These are phyloP conservation scores for Candida nemodendra DNA, from an alignment of 805 yeast genomes.

Conservation along the genomic window DNA sequence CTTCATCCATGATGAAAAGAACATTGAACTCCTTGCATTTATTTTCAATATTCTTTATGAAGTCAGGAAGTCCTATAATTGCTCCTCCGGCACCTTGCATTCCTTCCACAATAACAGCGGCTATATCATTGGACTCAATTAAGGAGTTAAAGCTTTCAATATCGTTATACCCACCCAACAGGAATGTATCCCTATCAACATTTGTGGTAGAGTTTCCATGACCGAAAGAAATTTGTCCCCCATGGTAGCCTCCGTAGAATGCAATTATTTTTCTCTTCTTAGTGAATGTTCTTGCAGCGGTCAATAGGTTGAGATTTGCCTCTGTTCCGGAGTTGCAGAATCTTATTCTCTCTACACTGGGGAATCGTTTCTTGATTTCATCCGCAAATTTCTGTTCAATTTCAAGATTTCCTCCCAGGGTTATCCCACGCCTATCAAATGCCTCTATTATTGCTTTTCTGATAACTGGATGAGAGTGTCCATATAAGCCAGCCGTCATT, in stretches of 20 bases:
- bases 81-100: constrained; percentile 18
- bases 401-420: constrained; percentile 10
- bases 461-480: constrained; percentile 15
- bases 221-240: constrained; percentile 10
- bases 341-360: constrained; percentile 6
- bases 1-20: constrained; percentile 16
- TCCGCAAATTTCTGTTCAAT: constrained; percentile 7
- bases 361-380: constrained; percentile 10
- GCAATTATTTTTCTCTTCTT: constrained; percentile 11
- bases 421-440: constrained; percentile 8
- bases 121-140: constrained; percentile 4
- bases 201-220: constrained; percentile 7
- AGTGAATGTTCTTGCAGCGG: constrained; percentile 12
- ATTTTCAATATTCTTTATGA: constrained; percentile 8
- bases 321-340: constrained; percentile 19
- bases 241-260: constrained; percentile 15
- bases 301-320: constrained; percentile 12
- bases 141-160: constrained; percentile 2
- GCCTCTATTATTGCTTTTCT: constrained; percentile 7
- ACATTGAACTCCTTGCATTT: constrained; percentile 6
- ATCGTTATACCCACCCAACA: constrained; percentile 10
- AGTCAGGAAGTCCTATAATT: constrained; percentile 5
- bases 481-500: constrained; percentile 17
- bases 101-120: constrained; percentile 15
- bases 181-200: no score